These are phyloP conservation scores for Debaryomyces robertsiae DNA, from an alignment of 1,139 yeast species.

Conservation along the genomic window DNA sequence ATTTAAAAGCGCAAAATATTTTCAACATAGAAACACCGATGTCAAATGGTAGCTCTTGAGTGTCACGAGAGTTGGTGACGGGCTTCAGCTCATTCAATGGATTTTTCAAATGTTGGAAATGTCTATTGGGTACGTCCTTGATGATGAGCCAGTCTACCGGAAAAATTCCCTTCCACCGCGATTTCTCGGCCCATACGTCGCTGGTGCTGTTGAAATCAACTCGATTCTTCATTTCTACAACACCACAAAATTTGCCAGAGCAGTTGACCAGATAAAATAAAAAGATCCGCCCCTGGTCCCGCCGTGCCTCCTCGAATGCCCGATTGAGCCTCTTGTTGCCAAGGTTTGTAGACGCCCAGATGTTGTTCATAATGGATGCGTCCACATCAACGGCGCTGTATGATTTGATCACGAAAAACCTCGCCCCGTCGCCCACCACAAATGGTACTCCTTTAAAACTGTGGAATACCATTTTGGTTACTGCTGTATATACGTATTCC, in stretches of 20 bases:
- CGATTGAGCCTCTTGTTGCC: constrained; percentile 56
- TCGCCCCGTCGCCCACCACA: constrained; percentile 25
- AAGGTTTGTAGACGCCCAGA: constrained; percentile 62
- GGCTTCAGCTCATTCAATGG: constrained; percentile 53
- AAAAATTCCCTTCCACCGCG: constrained; percentile 55
- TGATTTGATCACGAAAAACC: constrained; percentile 61
- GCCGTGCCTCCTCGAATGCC: constrained; percentile 21
- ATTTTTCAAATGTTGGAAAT: constrained; percentile 46
- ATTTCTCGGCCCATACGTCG: constrained; percentile 51
- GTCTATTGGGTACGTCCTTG: constrained; percentile 52
- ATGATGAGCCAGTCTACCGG: constrained; percentile 54
- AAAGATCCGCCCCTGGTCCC: constrained; percentile 36
- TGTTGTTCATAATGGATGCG: constrained; percentile 49
- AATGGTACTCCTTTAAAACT: constrained; percentile 26
- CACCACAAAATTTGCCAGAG: constrained; percentile 62
- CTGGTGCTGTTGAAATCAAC: constrained; percentile 39
- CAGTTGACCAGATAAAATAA: constrained; percentile 61
- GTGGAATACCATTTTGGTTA: constrained; percentile 17
- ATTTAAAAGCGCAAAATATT: constrained; percentile 37
- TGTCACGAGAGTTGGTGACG: constrained; percentile 61
- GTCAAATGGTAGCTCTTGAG: constrained; percentile 52
- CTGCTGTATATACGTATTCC: neutral
- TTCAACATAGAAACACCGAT: constrained; percentile 53
- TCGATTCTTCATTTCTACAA: constrained; percentile 55
- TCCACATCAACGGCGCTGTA: constrained; percentile 50